Base-by-base conservation (phyloP, 2,329 filamentous ascomycete species). In the Microdochium bolleyi region DNA sequence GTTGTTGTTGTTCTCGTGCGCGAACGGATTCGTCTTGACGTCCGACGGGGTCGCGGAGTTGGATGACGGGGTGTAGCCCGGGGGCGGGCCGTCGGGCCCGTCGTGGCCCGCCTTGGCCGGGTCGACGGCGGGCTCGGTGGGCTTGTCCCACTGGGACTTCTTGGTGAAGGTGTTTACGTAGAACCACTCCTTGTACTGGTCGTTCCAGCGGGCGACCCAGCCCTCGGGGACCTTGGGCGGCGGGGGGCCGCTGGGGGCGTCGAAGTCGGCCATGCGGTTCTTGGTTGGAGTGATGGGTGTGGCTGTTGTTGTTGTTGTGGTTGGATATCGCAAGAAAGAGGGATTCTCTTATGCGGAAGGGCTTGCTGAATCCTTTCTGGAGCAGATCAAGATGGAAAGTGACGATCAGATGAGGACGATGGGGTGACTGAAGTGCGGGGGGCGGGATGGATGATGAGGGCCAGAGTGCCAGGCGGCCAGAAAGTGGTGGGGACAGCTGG, bases 91-190 rank as follows among this genome's bases (percentile, higher is more conserved):
- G 4, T 75, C 68, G 13, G 85, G 73, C 7, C 67, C 65, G 48
- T 60, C 64, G 34, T 67, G 66, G 13, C 73, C 5, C 62, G 9
- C 71, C 68, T 54, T 52, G 51, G 51, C 65, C 8, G 77, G 69
- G 16, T 79, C 76, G 58, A 81, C 79, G 51, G 83, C 83, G 46
- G 88, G 85, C 51, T 78, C 78, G 37, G 84, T 89, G 19, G 91
- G 91, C 60, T 83, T 86, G 3, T 95, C 88, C 92, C 92, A 96
- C 78, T 92, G 88, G 4, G 92, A 95, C 65, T 87, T 79, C 64
- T 94, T 94, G 58, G 91, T 96, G 69, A 85, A 82, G 56, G 88
- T 82, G 73, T 96, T 94, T 55, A 96, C 88, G 73, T 88, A 96
- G 80, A 94, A 96, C 64, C 89, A 96, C 79, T 94, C 87, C 63